Evolutionary conservation across 1,284 basidiomycete genomes (phyloP).

Genomic region (Phellopilus nigrolimitatus): DNA sequence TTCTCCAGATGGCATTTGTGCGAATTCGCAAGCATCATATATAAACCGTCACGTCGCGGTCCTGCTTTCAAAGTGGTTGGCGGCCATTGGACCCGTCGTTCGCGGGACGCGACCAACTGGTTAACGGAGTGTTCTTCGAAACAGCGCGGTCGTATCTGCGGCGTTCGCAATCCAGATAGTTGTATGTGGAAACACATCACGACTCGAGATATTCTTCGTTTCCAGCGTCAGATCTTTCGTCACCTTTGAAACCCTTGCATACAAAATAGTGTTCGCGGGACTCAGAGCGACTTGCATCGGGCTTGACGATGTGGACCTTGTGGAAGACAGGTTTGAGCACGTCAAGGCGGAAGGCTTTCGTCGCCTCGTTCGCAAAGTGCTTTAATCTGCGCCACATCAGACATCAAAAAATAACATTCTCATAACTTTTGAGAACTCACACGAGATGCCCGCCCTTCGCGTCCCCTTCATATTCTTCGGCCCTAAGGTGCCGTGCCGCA

Average conservation of each 20-base stretch:
- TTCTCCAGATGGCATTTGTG: no score
- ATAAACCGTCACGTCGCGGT: no score
- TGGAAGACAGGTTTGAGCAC: constrained; percentile 54
- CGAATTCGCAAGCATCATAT: no score
- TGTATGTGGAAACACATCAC: no score
- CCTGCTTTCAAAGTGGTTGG: no score
- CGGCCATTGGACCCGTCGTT: no score
- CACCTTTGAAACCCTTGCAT: constrained; percentile 55
- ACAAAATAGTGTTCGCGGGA: constrained; percentile 76
- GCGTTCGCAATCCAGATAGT: no score
- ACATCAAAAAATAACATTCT: constrained; percentile 11
- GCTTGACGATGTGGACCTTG: constrained; percentile 57
- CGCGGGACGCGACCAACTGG: no score
- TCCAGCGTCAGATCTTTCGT: no score
- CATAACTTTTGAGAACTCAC: constrained; percentile 40
- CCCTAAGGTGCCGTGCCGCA: constrained; percentile 45
- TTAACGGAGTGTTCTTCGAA: no score
- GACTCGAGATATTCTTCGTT: no score
- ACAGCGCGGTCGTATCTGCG: no score
- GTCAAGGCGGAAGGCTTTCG: constrained; percentile 49
- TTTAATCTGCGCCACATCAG: constrained; percentile 49
- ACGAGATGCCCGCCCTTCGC: constrained; percentile 55
- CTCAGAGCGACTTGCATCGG: constrained; percentile 59
- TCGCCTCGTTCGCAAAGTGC: constrained; percentile 62
- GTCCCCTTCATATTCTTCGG: constrained; percentile 38